These are phyloP conservation scores for Vanilla planifolia DNA, from an alignment of 106 monocot species.

Conservation along the genomic window DNA sequence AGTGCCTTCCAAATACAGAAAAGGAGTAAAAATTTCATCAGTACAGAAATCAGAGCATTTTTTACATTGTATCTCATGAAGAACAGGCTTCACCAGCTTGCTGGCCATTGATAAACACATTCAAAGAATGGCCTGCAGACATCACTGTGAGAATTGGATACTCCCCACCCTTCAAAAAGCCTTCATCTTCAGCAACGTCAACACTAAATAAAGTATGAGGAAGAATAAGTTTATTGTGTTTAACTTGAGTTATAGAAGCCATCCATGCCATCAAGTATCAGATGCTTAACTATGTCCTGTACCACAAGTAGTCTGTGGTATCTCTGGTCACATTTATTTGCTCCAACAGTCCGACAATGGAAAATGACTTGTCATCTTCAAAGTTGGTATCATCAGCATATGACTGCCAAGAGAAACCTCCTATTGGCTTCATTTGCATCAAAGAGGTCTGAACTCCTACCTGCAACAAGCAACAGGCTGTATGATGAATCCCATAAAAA, in stretches of 20 bases:
- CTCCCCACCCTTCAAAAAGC: conserved; percentile 42
- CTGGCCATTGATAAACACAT: conserved; percentile 65
- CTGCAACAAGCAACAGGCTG: conserved; percentile 17
- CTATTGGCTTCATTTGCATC: conserved; percentile 61
- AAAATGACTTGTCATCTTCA: conserved; percentile 50
- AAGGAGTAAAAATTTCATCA: neutral
- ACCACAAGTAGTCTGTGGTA: conserved; percentile 92
- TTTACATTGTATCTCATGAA: neutral
- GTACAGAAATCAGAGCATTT: neutral
- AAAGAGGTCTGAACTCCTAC: conserved; percentile 55
- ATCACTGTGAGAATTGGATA: conserved; percentile 56
- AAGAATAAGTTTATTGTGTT: neutral
- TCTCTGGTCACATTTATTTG: conserved; percentile 90
- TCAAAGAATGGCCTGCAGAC: conserved; percentile 73
- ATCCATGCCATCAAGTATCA: neutral
- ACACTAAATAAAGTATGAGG: conserved; percentile 30
- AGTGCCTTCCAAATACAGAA: conserved; percentile 39
- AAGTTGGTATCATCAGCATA: conserved; percentile 52
- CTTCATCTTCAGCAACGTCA: conserved; percentile 39
- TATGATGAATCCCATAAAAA: neutral
- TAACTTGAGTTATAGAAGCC: neutral
- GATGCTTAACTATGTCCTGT: conserved; percentile 85
- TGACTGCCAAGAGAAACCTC: conserved; percentile 66
- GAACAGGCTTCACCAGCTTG: conserved; percentile 24
- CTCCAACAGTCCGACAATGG: conserved; percentile 66